A percentile compares a stretch with the other conserved stretches of the same genome.
Conservation (phyloP, 768 basidiomycete genomes). For the Kwoniella heveanensis region DNA sequence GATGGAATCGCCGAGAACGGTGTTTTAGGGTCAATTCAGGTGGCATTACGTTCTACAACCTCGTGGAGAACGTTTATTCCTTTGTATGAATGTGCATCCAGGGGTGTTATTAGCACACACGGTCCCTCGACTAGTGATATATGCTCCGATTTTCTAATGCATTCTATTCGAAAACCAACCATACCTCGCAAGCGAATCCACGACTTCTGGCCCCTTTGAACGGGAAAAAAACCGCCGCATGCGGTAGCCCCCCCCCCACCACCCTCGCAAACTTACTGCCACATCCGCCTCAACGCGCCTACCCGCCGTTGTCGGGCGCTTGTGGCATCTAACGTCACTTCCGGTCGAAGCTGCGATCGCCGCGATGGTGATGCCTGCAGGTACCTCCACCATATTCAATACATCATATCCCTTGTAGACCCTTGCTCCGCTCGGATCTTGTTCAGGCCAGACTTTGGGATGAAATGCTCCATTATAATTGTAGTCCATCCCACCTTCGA, state of each 20-base stretch:
- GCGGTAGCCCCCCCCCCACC: neutral
- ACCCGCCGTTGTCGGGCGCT: neutral
- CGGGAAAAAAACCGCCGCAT: neutral
- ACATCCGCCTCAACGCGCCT: neutral
- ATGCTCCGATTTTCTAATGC: neutral
- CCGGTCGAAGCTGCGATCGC: too few species aligned
- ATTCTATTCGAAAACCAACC: neutral
- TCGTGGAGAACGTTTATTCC: neutral
- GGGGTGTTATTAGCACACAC: neutral
- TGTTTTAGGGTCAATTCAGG: neutral
- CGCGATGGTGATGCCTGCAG: neutral
- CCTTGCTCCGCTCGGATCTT: neutral
- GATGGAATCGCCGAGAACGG: conserved; percentile 9
- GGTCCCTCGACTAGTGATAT: neutral
- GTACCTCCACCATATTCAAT: neutral
- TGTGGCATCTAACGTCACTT: too few species aligned
- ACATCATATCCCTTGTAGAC: neutral
- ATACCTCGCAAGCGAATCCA: neutral
- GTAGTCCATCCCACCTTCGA: neutral
- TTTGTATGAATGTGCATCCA: neutral
- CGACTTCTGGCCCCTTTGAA: neutral
- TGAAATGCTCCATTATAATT: too few species aligned
- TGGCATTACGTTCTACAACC: neutral
- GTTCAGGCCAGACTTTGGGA: neutral
- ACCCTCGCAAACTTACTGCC: neutral